Percentiles rank a stretch among this genome's conserved stretches.
Conservation (phyloP, 208 protist species). For the Leishmania major region DNA sequence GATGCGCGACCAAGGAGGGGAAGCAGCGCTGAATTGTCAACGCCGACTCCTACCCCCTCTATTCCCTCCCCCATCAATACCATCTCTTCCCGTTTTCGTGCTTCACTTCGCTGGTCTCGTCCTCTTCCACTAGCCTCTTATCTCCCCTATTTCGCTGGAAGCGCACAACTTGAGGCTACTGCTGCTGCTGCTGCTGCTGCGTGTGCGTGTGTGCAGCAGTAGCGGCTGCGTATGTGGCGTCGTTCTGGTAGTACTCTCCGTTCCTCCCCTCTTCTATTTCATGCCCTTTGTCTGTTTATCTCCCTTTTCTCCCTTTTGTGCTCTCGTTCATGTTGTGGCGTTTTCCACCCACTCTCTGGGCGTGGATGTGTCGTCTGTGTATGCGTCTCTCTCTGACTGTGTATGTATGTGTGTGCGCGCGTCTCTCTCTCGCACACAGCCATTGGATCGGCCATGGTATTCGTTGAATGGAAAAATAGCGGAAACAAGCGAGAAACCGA, state of each 20-base stretch:
- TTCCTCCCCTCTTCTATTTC: background rate
- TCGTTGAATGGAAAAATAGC: conserved; percentile 1
- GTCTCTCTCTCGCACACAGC: background rate
- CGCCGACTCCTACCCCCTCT: background rate
- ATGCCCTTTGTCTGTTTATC: conserved; percentile 3
- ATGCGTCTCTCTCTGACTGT: background rate
- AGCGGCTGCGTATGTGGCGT: background rate
- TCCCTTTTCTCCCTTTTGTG: background rate
- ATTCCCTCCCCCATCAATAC: background rate
- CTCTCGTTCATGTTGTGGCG: background rate
- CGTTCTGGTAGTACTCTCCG: background rate
- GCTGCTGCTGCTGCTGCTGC: background rate
- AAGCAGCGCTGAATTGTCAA: background rate
- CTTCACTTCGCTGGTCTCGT: background rate
- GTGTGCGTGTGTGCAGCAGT: background rate
- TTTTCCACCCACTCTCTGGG: background rate
- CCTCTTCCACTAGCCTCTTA: background rate
- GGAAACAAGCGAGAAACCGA: background rate
- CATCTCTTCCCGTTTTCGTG: background rate
- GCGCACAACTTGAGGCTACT: background rate
- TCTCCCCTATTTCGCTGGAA: background rate
- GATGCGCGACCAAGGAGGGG: background rate
- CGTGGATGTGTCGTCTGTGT: conserved; percentile 2
- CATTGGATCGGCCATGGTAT: conserved; percentile 2
- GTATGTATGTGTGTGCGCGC: background rate